Base-by-base conservation (phyloP, 2,329 filamentous ascomycete genomes). In the Davidsoniella eucalypti region DNA sequence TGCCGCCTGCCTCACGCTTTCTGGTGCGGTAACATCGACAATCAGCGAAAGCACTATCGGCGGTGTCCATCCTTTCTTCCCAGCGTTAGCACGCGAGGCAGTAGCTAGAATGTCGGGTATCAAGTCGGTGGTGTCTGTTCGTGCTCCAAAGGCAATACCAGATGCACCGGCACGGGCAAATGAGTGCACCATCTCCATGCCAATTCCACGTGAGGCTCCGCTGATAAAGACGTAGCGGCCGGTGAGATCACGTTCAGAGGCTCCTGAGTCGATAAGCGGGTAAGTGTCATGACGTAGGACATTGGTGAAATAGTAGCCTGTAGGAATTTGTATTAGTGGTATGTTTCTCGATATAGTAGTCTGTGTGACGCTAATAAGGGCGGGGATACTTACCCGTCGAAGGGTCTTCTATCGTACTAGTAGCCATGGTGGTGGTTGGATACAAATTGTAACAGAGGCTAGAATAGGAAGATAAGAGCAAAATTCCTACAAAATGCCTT, bases 151-250 rank as follows among this genome's bases (percentile, higher is more conserved):
- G 14, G 69, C 70, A 51, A 82, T 73, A 25, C 62, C 59, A 0
- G 68, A 65, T 26, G 69, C 70, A 4, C 71, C 71, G 4, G 75
- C 74, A 55, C 63, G 63, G 17, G 75, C 76, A 56, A 70, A 80
- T 8, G 72, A 69, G n/a, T 73, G 57, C 1, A 74, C 75, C 3
- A 69, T 73, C 12, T 69, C 66, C 2, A 64, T 64, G 5, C 77
- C 76, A 36, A 78, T 68, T 2, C 75, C 74, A 38, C 68, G 70
- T 2, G 69, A 72, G 0, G 69, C 74, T 7, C 75, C 76, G 0
- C 69, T 75, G 47, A 80, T 69, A 52, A 81, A 65, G 43, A 69
- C 60, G 6, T 60, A 58, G 47, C 64, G 65, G 5, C 62, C 62
- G 3, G 57, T 47, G 26, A 70, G 65, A 53, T 69, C 56, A 36